Evolutionary conservation across 805 yeast genomes (phyloP).

Genomic region (Blastobotrys attinorum): DNA sequence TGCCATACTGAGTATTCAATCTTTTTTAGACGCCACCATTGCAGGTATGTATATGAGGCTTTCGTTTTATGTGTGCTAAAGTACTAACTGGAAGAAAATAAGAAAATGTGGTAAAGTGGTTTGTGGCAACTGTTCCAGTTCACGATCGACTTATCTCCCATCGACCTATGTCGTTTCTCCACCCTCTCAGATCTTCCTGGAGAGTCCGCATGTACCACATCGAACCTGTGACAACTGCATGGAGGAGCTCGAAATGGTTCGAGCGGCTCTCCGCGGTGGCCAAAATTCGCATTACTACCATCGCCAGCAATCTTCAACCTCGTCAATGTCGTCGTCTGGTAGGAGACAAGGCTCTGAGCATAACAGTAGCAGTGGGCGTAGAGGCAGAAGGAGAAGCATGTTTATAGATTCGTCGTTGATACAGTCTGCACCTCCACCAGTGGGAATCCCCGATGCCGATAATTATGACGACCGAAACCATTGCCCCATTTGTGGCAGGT

Average conservation of each 20-base stretch:
- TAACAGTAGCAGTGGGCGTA: background rate
- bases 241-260: conserved; percentile 41
- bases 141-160: conserved; percentile 47
- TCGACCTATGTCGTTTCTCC: conserved; percentile 51
- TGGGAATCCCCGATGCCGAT: conserved; percentile 7
- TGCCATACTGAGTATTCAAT: conserved; percentile 49
- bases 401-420: conserved; percentile 7
- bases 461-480: conserved; percentile 27
- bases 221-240: conserved; percentile 72
- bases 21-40: conserved; percentile 72
- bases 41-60: conserved; percentile 44
- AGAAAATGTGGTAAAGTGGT: conserved; percentile 66
- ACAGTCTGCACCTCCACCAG: conserved; percentile 12
- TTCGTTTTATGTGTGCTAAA: background rate
- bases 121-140: conserved; percentile 59
- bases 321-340: background rate
- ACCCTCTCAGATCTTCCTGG: conserved; percentile 40
- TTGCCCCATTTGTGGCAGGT: conserved; percentile 34
- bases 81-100: background rate
- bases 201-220: conserved; percentile 48
- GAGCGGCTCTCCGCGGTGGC: conserved; percentile 16
- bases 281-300: background rate
- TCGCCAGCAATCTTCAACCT: no score
- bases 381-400: background rate
- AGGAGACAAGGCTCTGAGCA: background rate